Base-by-base conservation (phyloP, 768 basidiomycete species). In the Suillus luteus region DNA sequence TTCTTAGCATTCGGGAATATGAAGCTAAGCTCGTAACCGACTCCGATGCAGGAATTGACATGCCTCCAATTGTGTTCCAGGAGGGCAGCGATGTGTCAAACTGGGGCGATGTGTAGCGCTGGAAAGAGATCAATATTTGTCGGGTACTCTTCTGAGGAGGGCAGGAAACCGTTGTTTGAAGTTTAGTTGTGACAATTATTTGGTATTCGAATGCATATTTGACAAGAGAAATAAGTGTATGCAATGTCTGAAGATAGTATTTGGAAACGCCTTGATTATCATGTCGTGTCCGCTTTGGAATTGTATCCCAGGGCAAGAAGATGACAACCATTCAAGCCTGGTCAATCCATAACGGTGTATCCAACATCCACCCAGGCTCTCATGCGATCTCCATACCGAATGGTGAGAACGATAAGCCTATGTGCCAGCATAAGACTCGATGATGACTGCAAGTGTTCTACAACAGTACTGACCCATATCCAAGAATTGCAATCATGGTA, bases 351-450 rank as follows among this genome's bases (percentile, higher is more conserved):
- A 24, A 14, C 22, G 3, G 49, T 51, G 31, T 62, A 67, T 80
- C 81, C 85, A 12, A 86, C 72, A 64, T 86, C 82, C 9, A 82
- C 72, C 78, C 80, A 83, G 1, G 77, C 79, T 59, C 86, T 77
- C 73, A 87, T 78, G 62, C 76, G 73, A 22, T 80, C 80, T 3
- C 85, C 86, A 54, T 86, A 84, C 38, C 71, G 73, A 24, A 88
- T 82, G 0, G 80, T 81, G 4, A 75, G 62, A 73, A 75, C 79
- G 2, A 88, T 63, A 5, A 85, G 62, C 11, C 85, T 87, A 59
- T 61, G 49, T 44, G 19, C 31, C 19, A 15, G 14, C 11, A 62
- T 27, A 22, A 54, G 51, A 38, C n/a, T 4, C 27, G 27, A 27
- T 22, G 17, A 37, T 17, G 38, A 31, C 17, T 57, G 40, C 41